Percentiles rank a stretch among this genome's conserved stretches.
These are phyloP conservation scores for Termitomyces sp. DNA, from an alignment of 768 basidiomycete genomes.

Conservation along the genomic window DNA sequence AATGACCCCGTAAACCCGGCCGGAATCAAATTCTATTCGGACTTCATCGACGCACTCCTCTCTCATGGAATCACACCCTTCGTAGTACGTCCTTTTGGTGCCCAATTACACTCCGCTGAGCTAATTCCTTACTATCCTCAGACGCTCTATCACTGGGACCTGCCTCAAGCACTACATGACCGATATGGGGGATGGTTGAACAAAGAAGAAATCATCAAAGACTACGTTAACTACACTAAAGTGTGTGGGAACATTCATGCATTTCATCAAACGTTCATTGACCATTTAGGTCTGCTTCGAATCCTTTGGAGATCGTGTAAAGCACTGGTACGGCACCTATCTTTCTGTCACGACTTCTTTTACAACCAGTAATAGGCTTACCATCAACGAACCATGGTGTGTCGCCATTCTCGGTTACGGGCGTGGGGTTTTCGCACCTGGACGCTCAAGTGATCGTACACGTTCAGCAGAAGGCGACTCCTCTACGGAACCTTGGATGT, in stretches of 20 bases:
- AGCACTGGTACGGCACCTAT: constrained; percentile 50
- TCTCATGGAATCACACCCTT: constrained; percentile 62
- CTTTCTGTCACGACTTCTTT: constrained; percentile 9
- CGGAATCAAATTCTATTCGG: constrained; percentile 66
- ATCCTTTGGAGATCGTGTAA: constrained; percentile 70
- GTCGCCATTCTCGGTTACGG: constrained; percentile 67
- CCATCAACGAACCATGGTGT: constrained; percentile 76
- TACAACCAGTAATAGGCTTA: constrained; percentile 43
- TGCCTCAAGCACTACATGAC: constrained; percentile 69
- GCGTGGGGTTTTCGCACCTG: constrained; percentile 66
- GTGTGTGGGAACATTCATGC: constrained; percentile 23
- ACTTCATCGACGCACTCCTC: constrained; percentile 63
- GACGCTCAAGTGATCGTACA: constrained; percentile 57
- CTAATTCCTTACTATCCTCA: constrained; percentile 17
- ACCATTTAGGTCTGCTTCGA: constrained; percentile 58
- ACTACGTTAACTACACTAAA: constrained; percentile 56
- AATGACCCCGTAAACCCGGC: constrained; percentile 67
- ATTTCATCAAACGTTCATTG: constrained; percentile 4
- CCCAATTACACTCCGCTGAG: neutral
- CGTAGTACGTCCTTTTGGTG: constrained; percentile 27
- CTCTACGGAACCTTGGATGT: constrained; percentile 68
- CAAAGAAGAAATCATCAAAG: constrained; percentile 62
- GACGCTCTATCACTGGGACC: constrained; percentile 78
- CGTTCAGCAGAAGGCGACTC: constrained; percentile 59
- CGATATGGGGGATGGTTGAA: constrained; percentile 74